Percentiles rank a stretch among this genome's conserved stretches.
Conservation (phyloP, 2,329 filamentous ascomycete genomes). For the Golovinomyces cichoracearum region DNA sequence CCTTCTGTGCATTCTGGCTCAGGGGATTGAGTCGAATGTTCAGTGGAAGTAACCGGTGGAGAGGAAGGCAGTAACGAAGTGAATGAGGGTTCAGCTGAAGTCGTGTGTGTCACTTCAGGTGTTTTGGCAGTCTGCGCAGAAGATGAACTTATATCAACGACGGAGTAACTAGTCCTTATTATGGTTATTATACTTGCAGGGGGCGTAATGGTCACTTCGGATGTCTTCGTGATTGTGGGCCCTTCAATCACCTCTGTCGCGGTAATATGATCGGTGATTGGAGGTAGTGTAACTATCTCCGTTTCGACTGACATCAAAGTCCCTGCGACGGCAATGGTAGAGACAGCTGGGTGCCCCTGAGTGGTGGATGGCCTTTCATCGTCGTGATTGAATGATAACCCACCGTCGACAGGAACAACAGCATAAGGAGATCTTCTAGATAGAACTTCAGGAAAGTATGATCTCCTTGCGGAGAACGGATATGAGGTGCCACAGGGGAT, state of each 20-base stretch:
- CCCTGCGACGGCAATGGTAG: conserved; percentile 10
- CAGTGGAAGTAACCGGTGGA: neutral
- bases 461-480: conserved; percentile 7
- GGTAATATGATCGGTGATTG: conserved; percentile 7
- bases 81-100: no score
- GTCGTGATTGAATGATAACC: conserved; percentile 4
- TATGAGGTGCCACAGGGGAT: conserved; percentile 8
- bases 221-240: conserved; percentile 9
- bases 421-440: conserved; percentile 13
- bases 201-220: conserved; percentile 10
- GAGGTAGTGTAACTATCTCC: conserved; percentile 7
- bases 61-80: neutral
- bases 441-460: conserved; percentile 4
- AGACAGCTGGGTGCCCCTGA: conserved; percentile 4
- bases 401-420: conserved; percentile 16
- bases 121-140: conserved; percentile 1
- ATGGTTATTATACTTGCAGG: conserved; percentile 4
- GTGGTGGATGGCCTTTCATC: neutral
- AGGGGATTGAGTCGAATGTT: neutral
- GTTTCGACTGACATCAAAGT: conserved; percentile 11
- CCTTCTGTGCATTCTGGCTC: no score
- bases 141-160: conserved; percentile 11
- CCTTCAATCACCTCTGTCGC: conserved; percentile 10
- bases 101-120: conserved; percentile 4
- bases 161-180: conserved; percentile 10